phyloP scores from a whole-genome alignment of 371 early-diverging fungal genomes.

The Actinomortierella wolfii region DNA sequence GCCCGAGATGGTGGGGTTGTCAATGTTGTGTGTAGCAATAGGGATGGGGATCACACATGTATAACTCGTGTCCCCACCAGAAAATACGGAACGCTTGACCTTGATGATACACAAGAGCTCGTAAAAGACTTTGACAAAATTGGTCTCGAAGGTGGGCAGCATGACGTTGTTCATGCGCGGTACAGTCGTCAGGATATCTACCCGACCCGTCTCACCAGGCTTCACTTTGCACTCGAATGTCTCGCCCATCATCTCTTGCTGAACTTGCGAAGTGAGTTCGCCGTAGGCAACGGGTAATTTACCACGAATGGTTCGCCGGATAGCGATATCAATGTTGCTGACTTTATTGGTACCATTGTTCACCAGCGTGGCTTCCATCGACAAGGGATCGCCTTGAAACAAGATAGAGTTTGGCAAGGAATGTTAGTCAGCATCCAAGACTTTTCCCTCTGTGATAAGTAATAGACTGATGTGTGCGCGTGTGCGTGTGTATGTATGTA shows the following conservation, averaged over 20 bases:
- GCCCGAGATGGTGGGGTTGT: constrained; percentile 40
- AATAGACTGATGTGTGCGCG: no score
- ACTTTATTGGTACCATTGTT: constrained; percentile 36
- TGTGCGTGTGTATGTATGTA: no score
- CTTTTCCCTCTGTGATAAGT: no score
- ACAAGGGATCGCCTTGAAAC: constrained; percentile 45
- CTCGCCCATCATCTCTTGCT: constrained; percentile 36
- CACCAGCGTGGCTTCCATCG: constrained; percentile 30
- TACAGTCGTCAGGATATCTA: constrained; percentile 40
- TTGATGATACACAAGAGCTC: constrained; percentile 30
- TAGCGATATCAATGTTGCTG: constrained; percentile 27
- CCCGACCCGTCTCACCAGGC: constrained; percentile 32
- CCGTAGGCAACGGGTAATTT: constrained; percentile 28
- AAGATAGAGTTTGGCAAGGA: no score
- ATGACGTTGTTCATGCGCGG: constrained; percentile 14
- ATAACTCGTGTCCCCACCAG: constrained; percentile 38
- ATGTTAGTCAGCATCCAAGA: no score
- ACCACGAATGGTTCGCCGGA: constrained; percentile 36
- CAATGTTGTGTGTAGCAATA: constrained; percentile 42
- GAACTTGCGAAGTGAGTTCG: constrained; percentile 30
- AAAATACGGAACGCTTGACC: constrained; percentile 39
- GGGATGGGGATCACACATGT: constrained; percentile 34
- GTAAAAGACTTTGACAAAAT: constrained; percentile 44
- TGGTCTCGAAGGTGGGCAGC: constrained; percentile 44
- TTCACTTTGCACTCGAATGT: constrained; percentile 41